phyloP scores from a whole-genome alignment of 2,329 filamentous ascomycete species.

The Xylariales sp. region DNA sequence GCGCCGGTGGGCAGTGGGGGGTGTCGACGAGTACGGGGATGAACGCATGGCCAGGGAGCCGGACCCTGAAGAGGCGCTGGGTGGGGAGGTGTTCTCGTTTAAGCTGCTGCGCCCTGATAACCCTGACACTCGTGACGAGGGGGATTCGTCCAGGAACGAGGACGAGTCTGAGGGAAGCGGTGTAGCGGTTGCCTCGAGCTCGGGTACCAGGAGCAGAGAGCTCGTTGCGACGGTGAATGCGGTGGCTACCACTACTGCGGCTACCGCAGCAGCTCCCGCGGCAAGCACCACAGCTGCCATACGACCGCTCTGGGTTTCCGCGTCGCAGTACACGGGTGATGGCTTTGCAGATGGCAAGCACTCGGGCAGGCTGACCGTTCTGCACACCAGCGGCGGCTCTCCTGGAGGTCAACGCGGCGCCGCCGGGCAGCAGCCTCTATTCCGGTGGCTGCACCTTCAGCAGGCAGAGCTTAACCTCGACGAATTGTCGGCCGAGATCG shows the following conservation, averaged over 20 bases:
- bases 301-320: slow-evolving; percentile 17
- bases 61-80: neutral
- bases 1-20: too few relatives aligned
- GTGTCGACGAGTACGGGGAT: neutral
- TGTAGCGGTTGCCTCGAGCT: neutral
- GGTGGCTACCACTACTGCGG: neutral
- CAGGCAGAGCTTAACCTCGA: slow-evolving; percentile 38
- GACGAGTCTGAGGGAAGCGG: neutral
- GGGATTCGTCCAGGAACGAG: neutral
- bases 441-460: slow-evolving; percentile 37
- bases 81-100: neutral
- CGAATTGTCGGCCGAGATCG: slow-evolving; percentile 33
- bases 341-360: slow-evolving; percentile 31
- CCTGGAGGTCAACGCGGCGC: too few relatives aligned
- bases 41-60: neutral
- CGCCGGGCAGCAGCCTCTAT: slow-evolving; percentile 31
- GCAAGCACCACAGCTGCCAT: too few relatives aligned
- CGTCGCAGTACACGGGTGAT: slow-evolving; percentile 33
- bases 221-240: neutral
- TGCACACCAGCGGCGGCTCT: slow-evolving; percentile 26
- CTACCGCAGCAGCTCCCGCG: too few relatives aligned
- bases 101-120: neutral
- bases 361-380: slow-evolving; percentile 26
- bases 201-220: neutral
- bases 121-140: neutral